Conservation (phyloP, 2,329 filamentous ascomycete species). For the Cercospora sesami region DNA sequence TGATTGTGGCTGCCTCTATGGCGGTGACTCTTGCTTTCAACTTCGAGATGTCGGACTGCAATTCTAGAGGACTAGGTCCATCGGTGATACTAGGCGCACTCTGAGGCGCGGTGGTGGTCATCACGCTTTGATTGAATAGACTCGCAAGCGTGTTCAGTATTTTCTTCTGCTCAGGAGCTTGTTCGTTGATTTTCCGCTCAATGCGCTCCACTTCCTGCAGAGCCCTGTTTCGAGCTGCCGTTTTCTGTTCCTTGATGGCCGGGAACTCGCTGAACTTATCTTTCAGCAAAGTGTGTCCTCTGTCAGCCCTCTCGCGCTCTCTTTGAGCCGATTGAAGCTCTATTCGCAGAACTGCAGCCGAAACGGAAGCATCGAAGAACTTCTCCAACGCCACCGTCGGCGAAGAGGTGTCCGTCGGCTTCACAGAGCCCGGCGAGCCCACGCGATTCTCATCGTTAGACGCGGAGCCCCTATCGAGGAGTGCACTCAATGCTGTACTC, state of each 20-base stretch:
- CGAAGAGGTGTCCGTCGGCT: not conserved
- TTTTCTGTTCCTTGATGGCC: conserved; percentile 20
- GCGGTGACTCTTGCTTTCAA: not conserved
- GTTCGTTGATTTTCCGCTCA: conserved; percentile 1
- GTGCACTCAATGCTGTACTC: not conserved
- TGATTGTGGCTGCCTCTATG: not conserved
- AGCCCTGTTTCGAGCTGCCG: conserved; percentile 2
- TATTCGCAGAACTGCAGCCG: not conserved
- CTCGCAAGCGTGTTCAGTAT: not conserved
- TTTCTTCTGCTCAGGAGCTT: not conserved
- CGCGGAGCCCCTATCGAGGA: not conserved
- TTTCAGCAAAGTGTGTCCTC: conserved; percentile 6
- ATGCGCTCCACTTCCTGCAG: conserved; percentile 2
- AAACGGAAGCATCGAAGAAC: conserved; percentile 6
- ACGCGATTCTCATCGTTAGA: not conserved
- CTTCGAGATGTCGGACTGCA: not conserved
- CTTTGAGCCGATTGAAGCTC: conserved; percentile 4
- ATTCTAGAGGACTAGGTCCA: not conserved
- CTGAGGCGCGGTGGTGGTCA: not conserved
- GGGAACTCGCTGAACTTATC: conserved; percentile 11
- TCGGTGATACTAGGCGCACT: not conserved
- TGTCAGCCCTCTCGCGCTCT: not conserved
- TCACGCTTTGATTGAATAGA: conserved; percentile 1
- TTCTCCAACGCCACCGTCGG: not conserved
- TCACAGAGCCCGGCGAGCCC: not conserved